phyloP scores from a whole-genome alignment of 1,284 basidiomycete genomes.

The Filobasidium uniguttulatum region DNA sequence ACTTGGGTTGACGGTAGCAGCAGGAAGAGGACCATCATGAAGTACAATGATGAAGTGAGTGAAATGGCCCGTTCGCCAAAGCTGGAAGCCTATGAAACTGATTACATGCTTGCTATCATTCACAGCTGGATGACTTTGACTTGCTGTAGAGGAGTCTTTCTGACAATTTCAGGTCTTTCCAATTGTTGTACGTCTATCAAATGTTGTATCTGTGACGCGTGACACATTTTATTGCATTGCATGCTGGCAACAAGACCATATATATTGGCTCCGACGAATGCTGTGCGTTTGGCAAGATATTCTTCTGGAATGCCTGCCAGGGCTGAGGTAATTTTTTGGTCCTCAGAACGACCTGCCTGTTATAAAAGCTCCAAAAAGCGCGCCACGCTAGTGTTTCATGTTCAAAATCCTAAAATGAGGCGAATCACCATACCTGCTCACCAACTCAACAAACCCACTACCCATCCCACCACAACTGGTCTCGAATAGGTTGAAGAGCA shows the following conservation, averaged over 20 bases:
- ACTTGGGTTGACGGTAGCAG: constrained; percentile 99
- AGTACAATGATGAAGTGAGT: constrained; percentile 89
- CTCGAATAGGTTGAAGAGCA: no score
- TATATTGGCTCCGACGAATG: neutral
- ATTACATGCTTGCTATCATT: constrained; percentile 15
- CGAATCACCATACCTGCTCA: no score
- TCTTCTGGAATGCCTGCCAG: neutral
- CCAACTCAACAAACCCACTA: no score
- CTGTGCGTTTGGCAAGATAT: neutral
- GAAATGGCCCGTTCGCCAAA: neutral
- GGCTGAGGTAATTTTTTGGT: no score
- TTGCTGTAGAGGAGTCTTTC: constrained; percentile 44
- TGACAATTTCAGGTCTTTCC: no score
- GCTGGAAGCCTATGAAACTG: neutral
- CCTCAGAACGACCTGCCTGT: no score
- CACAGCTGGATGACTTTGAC: constrained; percentile 78
- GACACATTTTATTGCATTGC: neutral
- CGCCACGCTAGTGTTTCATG: no score
- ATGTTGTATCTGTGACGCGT: neutral
- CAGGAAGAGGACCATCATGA: constrained; percentile 87
- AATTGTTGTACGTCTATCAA: neutral
- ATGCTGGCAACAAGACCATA: neutral
- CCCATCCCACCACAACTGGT: no score
- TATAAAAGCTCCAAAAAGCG: no score
- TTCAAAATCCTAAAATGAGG: no score